Evolutionary conservation across 2,329 filamentous ascomycete genomes (phyloP).

Genomic region (Didymellaceae sp.): DNA sequence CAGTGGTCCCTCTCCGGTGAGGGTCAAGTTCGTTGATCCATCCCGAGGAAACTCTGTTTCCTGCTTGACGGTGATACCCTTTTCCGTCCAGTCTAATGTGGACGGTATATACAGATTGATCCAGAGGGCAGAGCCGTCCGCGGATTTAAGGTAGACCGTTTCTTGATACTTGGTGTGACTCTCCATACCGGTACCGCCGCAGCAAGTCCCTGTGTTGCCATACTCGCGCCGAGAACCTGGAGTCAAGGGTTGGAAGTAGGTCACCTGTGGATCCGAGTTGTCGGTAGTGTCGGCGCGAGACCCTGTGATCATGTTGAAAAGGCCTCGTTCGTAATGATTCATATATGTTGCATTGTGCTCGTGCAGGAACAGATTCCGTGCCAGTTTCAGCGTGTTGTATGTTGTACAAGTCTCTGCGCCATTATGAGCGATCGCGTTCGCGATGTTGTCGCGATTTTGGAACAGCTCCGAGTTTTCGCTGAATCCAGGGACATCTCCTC

Average conservation of each 20-base stretch:
- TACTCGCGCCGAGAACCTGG: constrained; percentile 1
- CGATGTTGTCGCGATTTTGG: constrained; percentile 8
- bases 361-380: constrained; percentile 5
- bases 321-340: constrained; percentile 6
- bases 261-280: constrained; percentile 1
- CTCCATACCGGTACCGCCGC: constrained; percentile 7
- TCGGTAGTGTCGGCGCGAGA: constrained; percentile 6
- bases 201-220: constrained; percentile 3
- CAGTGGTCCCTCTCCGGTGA: neutral
- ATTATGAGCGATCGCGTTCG: constrained; percentile 3
- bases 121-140: neutral
- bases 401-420: constrained; percentile 8
- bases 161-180: constrained; percentile 11
- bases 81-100: neutral
- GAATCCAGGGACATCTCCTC: constrained; percentile 4
- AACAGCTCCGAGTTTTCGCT: constrained; percentile 6
- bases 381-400: constrained; percentile 8
- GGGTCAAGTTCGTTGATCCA: neutral
- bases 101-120: constrained; percentile 5
- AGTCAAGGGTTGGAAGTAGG: constrained; percentile 3
- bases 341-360: constrained; percentile 9
- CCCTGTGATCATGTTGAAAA: constrained; percentile 8
- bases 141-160: constrained; percentile 4
- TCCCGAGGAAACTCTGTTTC: neutral
- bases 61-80: neutral